Base-by-base conservation (phyloP, 2,329 filamentous ascomycete genomes). In the Didymella pomorum region DNA sequence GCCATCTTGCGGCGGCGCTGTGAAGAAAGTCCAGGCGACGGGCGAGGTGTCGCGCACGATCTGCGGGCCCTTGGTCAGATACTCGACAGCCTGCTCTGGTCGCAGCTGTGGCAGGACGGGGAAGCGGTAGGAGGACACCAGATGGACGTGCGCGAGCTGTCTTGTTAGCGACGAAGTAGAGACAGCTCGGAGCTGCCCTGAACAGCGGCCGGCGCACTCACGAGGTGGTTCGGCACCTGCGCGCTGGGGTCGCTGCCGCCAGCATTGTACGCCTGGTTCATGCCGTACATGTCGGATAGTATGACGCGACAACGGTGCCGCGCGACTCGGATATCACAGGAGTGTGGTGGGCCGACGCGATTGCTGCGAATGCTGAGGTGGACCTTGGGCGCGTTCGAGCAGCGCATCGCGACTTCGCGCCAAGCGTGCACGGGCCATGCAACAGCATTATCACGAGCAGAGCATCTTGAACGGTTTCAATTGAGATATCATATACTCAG, bases 21-120 rank as follows among this genome's bases (percentile, higher is more conserved):
- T 88, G 56, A 98, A 86, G 76, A 94, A 97, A 44, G 90, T 93
- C 94, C 94, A 99, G 79, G 89, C 91, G 84, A 99, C 93, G 2
- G 94, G 87, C 47, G 93, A 89, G 64, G 88, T 83, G 72, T 96
- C 90, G 76, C 92, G 91, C 67, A 93, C 90, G 62, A 97, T 90
- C 72, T 91, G 89, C 9, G 93, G 92, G 37, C 93, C 93, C 70
- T 88, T 87, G 72, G 93, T 83, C 60, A 98, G 86, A 84, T 92
- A 94, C 71, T 91, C 89, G 61, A 92, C 89, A 25, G 94, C 91
- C 65, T 93, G 90, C 57, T 90, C 86, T 28, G 91, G 82, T 67
- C 89, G 87, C 66, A 96, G 83, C 51, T 86, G 85, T 49, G 87
- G 87, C 71, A 90, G 86, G 60, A 86, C 79, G 2, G 94, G 91